Evolutionary conservation across 352 stramenopile genomes (phyloP), one percentile per base, ranked within the genome.

Genomic region (Pythium phragmitis): DNA sequence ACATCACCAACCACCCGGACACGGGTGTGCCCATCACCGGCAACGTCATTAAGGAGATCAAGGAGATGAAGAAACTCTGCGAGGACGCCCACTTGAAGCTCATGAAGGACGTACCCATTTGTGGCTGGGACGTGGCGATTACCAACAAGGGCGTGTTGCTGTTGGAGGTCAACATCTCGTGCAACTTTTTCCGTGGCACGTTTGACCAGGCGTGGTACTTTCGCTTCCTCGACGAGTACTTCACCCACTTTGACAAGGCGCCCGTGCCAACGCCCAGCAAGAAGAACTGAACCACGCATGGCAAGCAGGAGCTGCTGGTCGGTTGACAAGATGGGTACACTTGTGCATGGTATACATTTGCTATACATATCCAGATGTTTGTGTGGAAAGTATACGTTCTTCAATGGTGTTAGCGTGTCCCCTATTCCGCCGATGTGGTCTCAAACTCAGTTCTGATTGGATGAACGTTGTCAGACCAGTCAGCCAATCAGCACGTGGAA

Each of bases 171-270:
- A 97, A 97, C 77, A 91, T 97, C 50, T 97, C 89, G 60, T 98
- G 92, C 79, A 98, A 98, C 72, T 98, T 98, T 67, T 98, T 98
- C 82, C 87, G 90, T 42, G 92, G 90, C 59, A 88, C 79, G 17
- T 97, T 97, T 59, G 87, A 97, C 74, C 79, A 96, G 76, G 63
- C 70, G 8, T 87, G 78, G 72, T 97, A 97, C 76, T 95, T 96
- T 63, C 65, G 78, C 53, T 93, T 96, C 71, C 60, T 96, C 21
- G 80, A 96, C 63, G 75, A 92, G 45, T 96, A 95, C 74, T 96
- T 95, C 60, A 61, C 55, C 41, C 75, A 91, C 69, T 63, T 91
- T 21, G 82, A 91, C 69, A 88, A 67, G 70, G 60, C 86, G 19
- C 77, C 80, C 33, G 84, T 65, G 41, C 70, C 79, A 2, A 28